Base-by-base conservation (phyloP, 768 basidiomycete species). In the Xerocomellus amylosporus region DNA sequence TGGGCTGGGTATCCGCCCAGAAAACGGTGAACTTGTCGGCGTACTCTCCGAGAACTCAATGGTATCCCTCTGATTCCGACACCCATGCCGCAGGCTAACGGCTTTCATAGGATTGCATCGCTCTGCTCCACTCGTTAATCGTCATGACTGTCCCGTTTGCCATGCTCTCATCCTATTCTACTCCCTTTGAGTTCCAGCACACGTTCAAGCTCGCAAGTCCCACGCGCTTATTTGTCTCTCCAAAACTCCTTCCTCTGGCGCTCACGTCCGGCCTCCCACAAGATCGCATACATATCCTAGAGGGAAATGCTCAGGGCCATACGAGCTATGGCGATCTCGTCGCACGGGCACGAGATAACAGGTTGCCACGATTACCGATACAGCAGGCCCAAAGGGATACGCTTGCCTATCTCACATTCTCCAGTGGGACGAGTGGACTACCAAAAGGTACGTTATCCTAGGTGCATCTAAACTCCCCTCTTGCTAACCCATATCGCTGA, bases 341-440 rank as follows among this genome's bases (percentile, higher is more conserved):
- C 13, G 65, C 73, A 8, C 59, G 67, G 10, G 76, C 75, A 26
- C 71, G 68, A 39, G 58, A 54, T 12, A 73, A 71, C 20, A 69
- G 71, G 0, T 60, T 79, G 1, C 75, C 80, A 8, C 64, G 73
- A 2, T 62, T 80, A 1, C 71, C 73, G 1, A 68, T 82, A 31
- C 75, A 73, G 39, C 72, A 75, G 0, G 86, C 80, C 0, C 70
- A 59, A 17, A 74, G 71, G 30, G 72, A 84, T 54, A 86, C 84
- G 0, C 69, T 88, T 2, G 88, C 85, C 1, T 88, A 90, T 64
- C 72, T 90, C 4, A 73, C 86, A 0, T 88, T 88, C 63, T 90
- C 88, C 0, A 90, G 88, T 61, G 88, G 88, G 22, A 90, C 89
- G 0, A 89, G 79, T 55, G 88, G 89, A 0, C 71, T 84, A 4